Percentiles rank a stretch among this genome's conserved stretches.
These are phyloP conservation scores for Gnomoniopsis sp. DNA, from an alignment of 2,329 filamentous ascomycete species.

Conservation along the genomic window DNA sequence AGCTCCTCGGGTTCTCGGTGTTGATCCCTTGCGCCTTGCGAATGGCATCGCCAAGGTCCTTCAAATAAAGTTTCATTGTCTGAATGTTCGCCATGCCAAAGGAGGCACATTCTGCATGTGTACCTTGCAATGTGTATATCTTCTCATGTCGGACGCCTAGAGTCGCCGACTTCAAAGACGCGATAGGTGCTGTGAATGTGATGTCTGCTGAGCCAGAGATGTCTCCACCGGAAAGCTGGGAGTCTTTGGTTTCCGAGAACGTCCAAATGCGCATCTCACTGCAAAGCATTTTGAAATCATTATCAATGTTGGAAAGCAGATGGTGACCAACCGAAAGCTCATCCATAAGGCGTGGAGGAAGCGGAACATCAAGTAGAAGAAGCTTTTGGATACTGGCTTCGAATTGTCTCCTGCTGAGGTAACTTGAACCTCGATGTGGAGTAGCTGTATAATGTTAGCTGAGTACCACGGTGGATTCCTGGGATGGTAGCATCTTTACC, in stretches of 20 bases:
- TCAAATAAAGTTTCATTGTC: background rate
- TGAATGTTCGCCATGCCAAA: background rate
- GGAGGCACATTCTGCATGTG: background rate
- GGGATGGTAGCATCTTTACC: conserved; percentile 32
- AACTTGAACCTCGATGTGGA: conserved; percentile 57
- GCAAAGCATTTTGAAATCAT: conserved; percentile 50
- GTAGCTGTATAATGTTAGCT: conserved; percentile 34
- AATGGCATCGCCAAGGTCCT: background rate
- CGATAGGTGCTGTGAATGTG: conserved; percentile 54
- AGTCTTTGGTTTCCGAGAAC: conserved; percentile 57
- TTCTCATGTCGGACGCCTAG: background rate
- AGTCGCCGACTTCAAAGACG: conserved; percentile 35
- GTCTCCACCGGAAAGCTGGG: conserved; percentile 40
- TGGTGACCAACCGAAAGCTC: conserved; percentile 46
- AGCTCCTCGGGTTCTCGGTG: background rate
- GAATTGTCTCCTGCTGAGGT: conserved; percentile 51
- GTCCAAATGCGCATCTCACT: conserved; percentile 56
- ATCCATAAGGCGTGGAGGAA: conserved; percentile 44
- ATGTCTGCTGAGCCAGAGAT: conserved; percentile 35
- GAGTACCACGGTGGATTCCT: background rate
- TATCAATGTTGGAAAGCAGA: conserved; percentile 43
- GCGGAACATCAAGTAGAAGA: conserved; percentile 43
- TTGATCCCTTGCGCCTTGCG: background rate
- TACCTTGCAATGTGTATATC: background rate
- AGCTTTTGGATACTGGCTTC: conserved; percentile 46